Conservation (phyloP, 2,329 filamentous ascomycete genomes). For the Penicillium crustosum region DNA sequence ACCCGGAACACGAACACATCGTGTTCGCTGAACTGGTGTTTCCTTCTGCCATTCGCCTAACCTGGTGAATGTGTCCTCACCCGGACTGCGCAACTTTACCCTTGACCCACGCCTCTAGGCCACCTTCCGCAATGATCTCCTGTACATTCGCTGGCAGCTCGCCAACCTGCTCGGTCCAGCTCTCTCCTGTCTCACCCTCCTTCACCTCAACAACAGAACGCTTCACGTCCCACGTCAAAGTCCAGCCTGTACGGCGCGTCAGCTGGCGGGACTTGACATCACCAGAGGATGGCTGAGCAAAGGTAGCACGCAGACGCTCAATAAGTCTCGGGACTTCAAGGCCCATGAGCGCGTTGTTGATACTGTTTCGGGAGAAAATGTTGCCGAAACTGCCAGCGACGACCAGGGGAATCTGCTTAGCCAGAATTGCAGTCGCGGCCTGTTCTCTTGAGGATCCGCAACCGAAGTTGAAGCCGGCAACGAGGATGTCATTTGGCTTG, state of each 20-base stretch:
- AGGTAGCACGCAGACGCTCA: constrained; percentile 32
- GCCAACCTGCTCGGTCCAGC: constrained; percentile 78
- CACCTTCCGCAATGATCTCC: constrained; percentile 75
- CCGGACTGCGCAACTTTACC: constrained; percentile 31
- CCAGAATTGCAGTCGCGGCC: constrained; percentile 72
- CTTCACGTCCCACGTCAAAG: constrained; percentile 74
- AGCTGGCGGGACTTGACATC: constrained; percentile 15
- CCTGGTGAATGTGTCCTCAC: not conserved
- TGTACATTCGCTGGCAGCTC: constrained; percentile 84
- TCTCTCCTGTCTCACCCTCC: constrained; percentile 65
- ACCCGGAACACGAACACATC: not conserved
- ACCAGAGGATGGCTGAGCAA: constrained; percentile 9
- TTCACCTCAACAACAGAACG: constrained; percentile 68
- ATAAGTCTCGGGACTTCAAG: constrained; percentile 41
- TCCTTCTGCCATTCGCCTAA: not conserved
- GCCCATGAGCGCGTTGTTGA: constrained; percentile 45
- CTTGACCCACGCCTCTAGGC: constrained; percentile 81
- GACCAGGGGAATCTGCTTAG: constrained; percentile 39
- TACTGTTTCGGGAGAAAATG: constrained; percentile 42
- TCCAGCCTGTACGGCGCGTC: constrained; percentile 57
- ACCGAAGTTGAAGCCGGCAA: constrained; percentile 86
- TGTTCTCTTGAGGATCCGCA: constrained; percentile 80
- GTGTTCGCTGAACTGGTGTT: not conserved
- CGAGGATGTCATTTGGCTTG: constrained; percentile 73
- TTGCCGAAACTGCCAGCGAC: constrained; percentile 42